These are phyloP conservation scores for Yamadazyma dendronema DNA, from an alignment of 1,139 yeast genomes.

Conservation along the genomic window DNA sequence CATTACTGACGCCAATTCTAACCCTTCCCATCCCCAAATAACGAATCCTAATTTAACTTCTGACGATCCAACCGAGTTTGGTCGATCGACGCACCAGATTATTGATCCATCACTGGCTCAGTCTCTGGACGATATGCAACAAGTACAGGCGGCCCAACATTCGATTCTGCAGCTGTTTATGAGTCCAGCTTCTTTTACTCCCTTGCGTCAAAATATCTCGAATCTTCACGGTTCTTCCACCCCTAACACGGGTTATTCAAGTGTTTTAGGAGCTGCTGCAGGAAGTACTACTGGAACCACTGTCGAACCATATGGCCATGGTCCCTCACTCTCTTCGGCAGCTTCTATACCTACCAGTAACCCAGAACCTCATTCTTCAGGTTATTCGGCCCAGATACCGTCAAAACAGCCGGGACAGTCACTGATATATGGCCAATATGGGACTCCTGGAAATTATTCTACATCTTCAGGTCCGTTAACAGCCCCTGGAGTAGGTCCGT, in stretches of 20 bases:
- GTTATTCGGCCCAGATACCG: neutral
- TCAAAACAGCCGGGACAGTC: neutral
- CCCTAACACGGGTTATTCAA: too few species aligned
- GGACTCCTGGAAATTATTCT: neutral
- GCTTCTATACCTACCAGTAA: too few species aligned
- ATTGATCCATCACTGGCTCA: neutral
- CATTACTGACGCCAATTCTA: neutral
- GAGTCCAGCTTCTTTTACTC: neutral
- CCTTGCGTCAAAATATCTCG: too few species aligned
- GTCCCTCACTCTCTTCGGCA: too few species aligned
- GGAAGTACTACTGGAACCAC: neutral
- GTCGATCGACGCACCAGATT: neutral
- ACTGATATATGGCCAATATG: neutral
- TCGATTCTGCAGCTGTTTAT: neutral
- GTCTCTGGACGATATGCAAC: neutral
- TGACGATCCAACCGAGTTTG: neutral
- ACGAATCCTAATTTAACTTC: neutral
- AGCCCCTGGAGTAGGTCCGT: too few species aligned
- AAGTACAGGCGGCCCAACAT: neutral
- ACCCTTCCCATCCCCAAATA: neutral
- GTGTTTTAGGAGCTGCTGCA: neutral
- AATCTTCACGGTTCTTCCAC: neutral
- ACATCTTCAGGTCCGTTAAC: too few species aligned
- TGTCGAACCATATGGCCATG: too few species aligned
- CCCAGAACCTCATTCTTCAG: neutral